These are phyloP conservation scores for Austropuccinia psidii DNA, from an alignment of 1,284 basidiomycete species.

Conservation along the genomic window DNA sequence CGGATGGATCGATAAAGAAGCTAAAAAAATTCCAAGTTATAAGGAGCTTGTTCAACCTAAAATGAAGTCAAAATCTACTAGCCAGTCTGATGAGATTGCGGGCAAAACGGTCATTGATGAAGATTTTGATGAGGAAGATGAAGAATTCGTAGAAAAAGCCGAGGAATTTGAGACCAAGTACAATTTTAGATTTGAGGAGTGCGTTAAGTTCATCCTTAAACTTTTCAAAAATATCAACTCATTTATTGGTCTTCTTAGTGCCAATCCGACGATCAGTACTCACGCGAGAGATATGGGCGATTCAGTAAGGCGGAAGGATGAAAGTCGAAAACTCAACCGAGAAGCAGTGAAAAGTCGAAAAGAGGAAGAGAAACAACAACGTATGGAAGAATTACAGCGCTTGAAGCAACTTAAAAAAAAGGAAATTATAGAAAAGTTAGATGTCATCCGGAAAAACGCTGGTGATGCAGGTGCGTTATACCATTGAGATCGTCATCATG, in stretches of 20 bases:
- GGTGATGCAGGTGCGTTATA: constrained; percentile 42
- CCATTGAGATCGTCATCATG: neutral
- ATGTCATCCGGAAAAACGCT: constrained; percentile 62
- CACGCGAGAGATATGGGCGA: constrained; percentile 54
- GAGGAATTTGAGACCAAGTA: constrained; percentile 74
- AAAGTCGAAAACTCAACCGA: constrained; percentile 70
- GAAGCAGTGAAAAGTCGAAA: constrained; percentile 66
- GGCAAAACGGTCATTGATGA: constrained; percentile 44
- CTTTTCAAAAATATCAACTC: neutral
- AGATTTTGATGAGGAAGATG: constrained; percentile 45
- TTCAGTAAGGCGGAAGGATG: constrained; percentile 65
- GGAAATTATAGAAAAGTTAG: constrained; percentile 68
- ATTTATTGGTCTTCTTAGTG: constrained; percentile 50
- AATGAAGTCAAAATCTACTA: too few relatives aligned
- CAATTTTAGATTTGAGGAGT: constrained; percentile 89
- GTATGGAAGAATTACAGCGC: constrained; percentile 68
- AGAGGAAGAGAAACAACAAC: constrained; percentile 65
- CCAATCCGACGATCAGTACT: constrained; percentile 62
- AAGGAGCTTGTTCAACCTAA: constrained; percentile 44
- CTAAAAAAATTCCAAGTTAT: constrained; percentile 43
- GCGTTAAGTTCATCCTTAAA: constrained; percentile 48
- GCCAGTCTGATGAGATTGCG: constrained; percentile 42
- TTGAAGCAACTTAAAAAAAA: constrained; percentile 75
- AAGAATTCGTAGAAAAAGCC: constrained; percentile 49
- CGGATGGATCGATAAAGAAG: constrained; percentile 75